Conservation (phyloP, 768 basidiomycete species). For the Mrakia frigida region DNA sequence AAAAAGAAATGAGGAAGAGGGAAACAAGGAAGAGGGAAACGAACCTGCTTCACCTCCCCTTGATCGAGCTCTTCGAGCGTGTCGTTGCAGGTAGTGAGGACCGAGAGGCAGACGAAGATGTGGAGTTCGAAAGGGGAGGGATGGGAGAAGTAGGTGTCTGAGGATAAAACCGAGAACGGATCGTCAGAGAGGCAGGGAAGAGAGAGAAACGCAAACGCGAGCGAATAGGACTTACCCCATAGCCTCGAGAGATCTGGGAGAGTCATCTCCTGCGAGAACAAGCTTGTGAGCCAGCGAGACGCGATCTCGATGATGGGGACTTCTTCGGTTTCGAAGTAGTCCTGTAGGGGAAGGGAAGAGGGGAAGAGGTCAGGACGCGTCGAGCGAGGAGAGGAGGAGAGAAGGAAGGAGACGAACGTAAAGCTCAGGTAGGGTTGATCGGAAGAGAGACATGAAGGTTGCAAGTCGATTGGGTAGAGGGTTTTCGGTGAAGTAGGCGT, state of each 20-base stretch:
- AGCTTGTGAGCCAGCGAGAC: background rate
- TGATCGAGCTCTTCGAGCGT: conserved; percentile 26
- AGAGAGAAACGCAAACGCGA: background rate
- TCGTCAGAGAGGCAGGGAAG: background rate
- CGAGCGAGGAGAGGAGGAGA: background rate
- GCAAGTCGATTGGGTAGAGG: conserved; percentile 4
- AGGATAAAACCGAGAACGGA: background rate
- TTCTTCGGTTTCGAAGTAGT: conserved; percentile 28
- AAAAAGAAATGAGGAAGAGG: background rate
- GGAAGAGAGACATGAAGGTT: conserved; percentile 16
- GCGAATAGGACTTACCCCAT: conserved; percentile 1
- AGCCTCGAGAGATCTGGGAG: conserved; percentile 13
- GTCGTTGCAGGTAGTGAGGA: conserved; percentile 25
- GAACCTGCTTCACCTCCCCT: conserved; percentile 6
- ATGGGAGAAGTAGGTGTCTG: conserved; percentile 25
- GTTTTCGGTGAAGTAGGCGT: conserved; percentile 15
- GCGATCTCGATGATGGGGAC: conserved; percentile 26
- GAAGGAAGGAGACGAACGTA: conserved; percentile 7
- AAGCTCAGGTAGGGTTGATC: conserved; percentile 5
- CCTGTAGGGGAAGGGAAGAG: background rate
- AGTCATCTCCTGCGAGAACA: conserved; percentile 22
- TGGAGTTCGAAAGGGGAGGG: conserved; percentile 11
- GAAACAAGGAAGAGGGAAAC: background rate
- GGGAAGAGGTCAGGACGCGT: background rate
- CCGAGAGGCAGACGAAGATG: conserved; percentile 22